Evolutionary conservation across 345 rosid genomes (phyloP).

Genomic region (Euphorbia peplus): DNA sequence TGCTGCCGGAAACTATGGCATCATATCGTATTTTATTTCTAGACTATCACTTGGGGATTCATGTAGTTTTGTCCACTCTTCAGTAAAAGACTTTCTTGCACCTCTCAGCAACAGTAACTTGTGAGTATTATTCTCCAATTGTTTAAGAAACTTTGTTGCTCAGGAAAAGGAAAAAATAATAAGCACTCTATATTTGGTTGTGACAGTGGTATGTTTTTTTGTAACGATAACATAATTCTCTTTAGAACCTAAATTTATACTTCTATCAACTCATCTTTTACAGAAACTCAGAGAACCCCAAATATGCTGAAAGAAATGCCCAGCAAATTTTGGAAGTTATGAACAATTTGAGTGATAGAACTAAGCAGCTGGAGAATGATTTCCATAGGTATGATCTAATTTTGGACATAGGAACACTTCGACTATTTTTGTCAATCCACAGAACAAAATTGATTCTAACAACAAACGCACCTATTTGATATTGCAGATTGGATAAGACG

Average conservation of each 20-base stretch:
- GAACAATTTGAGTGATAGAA: conserved; percentile 50
- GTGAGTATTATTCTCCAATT: conserved; percentile 39
- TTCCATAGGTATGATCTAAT: conserved; percentile 49
- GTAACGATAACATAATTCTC: neutral
- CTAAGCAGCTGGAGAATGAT: conserved; percentile 53
- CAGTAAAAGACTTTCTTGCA: conserved; percentile 26
- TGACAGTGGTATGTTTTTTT: neutral
- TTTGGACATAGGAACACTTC: neutral
- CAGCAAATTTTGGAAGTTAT: conserved; percentile 48
- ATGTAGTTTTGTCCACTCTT: conserved; percentile 41
- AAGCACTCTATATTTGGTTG: neutral
- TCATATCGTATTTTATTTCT: conserved; percentile 44
- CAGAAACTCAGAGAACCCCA: conserved; percentile 43
- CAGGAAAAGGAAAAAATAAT: neutral
- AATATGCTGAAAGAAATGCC: conserved; percentile 34
- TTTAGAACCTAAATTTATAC: neutral
- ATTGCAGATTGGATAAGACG: conserved; percentile 70
- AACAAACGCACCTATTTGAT: neutral
- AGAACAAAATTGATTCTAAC: neutral
- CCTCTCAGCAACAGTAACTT: conserved; percentile 31
- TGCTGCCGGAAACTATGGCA: conserved; percentile 48
- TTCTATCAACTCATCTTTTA: neutral
- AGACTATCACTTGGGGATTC: conserved; percentile 70
- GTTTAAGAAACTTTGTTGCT: neutral
- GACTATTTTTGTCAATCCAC: neutral